Evolutionary conservation across 139 green algal species (phyloP).

Genomic region (Coelastrella sp.): DNA sequence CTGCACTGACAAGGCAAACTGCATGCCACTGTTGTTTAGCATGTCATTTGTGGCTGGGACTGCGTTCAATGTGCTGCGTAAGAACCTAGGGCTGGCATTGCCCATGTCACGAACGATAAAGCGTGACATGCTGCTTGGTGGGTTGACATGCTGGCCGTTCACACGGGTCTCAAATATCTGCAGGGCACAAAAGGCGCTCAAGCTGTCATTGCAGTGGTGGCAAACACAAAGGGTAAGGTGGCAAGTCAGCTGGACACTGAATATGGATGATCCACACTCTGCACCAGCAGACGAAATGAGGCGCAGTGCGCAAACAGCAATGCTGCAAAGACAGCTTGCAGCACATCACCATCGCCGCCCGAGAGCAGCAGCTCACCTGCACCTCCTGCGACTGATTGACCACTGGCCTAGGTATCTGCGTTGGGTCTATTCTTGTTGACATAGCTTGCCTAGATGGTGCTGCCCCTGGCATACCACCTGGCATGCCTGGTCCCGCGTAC

Average conservation of each 20-base stretch:
- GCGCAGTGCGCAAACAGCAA: no score
- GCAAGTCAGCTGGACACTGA: no score
- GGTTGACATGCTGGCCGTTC: conserved; percentile 50
- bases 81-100: conserved; percentile 81
- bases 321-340: no score
- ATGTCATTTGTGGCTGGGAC: conserved; percentile 85
- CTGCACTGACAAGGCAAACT: conserved; percentile 86
- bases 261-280: no score
- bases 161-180: conserved; percentile 83
- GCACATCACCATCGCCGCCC: no score
- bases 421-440: conserved; percentile 81
- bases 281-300: no score
- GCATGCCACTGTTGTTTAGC: conserved; percentile 81
- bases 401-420: conserved; percentile 85
- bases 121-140: conserved; percentile 57
- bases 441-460: conserved; percentile 35
- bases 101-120: conserved; percentile 79
- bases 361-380: not conserved
- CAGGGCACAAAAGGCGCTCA: not conserved
- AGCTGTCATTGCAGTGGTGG: not conserved
- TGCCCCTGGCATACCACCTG: not conserved
- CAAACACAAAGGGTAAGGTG: not conserved
- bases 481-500: not conserved
- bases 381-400: conserved; percentile 50
- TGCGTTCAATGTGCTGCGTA: conserved; percentile 87